Base-by-base conservation (phyloP, 2,329 filamentous ascomycete species). In the Eutypella sp. region DNA sequence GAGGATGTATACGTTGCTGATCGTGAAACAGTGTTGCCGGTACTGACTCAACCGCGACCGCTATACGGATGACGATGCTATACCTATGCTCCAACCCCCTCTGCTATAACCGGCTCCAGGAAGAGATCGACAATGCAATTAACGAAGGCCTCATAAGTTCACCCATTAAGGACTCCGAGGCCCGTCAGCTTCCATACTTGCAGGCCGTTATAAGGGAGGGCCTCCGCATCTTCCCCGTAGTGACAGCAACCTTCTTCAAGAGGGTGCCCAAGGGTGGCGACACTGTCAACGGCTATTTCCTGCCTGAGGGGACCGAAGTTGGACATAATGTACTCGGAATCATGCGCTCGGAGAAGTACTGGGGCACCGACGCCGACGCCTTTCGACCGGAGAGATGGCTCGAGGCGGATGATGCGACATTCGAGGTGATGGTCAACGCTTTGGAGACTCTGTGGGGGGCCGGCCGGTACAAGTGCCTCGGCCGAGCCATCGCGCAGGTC, bases 31-130 rank as follows among this genome's bases (percentile, higher is more conserved):
- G 51, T n/a, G 49, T 73, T 4, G 74, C 74, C 3, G 76, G 76
- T 4, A 72, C 72, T 2, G 75, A 79, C 47, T 74, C 72, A 10
- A 75, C 74, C 0, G 70, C 75, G 0, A 71, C 69, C 1, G 67
- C 69, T 3, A 64, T 79, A 4, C 68, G 75, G 2, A 63, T 69
- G 44, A 73, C 69, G 4, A 41, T 78, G 34, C 64, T 77, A 16
- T 68, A 72, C 55, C 59, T 78, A 45, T 65, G 68, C 18, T 71
- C 66, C 8, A 70, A 66, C 24, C 74, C 73, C 0, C 15, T 34
- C 3, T 45, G 47, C 13, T 57, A 57, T 25, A 15, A 20, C 20
- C 49, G 48, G 33, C 51, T 57, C 37, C 41, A 40, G n/a, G 24
- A 45, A 0, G 52, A 56, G 37, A 50, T 57, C 1, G 67, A 69